Percentiles rank a stretch among this genome's conserved stretches.
Evolutionary conservation across 352 stramenopile species (phyloP).

Genomic region (Saprolegnia diclina): DNA sequence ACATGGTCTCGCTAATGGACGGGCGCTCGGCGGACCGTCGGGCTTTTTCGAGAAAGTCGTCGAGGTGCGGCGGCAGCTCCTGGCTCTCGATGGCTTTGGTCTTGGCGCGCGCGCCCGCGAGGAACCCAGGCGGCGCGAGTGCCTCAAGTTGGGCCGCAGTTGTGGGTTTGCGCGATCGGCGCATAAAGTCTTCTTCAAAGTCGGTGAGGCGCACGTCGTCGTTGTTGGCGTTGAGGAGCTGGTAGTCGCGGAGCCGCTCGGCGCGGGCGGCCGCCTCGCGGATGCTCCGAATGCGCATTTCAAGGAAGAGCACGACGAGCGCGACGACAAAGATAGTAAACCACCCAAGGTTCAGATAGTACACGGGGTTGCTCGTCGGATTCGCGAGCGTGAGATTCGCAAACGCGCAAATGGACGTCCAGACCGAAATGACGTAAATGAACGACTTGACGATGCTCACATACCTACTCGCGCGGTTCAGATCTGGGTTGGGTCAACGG

Average conservation of each 20-base stretch:
- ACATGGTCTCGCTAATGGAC: slow-evolving; percentile 26
- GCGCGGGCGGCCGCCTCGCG: slow-evolving; percentile 6
- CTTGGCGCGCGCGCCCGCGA: slow-evolving; percentile 6
- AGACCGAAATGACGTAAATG: slow-evolving; percentile 51
- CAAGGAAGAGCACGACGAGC: neutral
- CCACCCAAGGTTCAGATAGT: slow-evolving; percentile 58
- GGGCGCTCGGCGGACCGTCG: slow-evolving; percentile 19
- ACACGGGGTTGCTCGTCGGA: slow-evolving; percentile 32
- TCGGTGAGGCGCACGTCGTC: slow-evolving; percentile 15
- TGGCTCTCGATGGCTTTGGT: slow-evolving; percentile 11
- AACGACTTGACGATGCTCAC: slow-evolving; percentile 39
- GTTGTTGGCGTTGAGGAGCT: slow-evolving; percentile 18
- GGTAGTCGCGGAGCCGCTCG: slow-evolving; percentile 21
- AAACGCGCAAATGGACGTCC: slow-evolving; percentile 46
- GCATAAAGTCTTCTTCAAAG: slow-evolving; percentile 26
- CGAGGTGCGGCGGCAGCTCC: slow-evolving; percentile 26
- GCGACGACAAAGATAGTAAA: slow-evolving; percentile 33
- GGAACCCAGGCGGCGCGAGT: slow-evolving; percentile 24
- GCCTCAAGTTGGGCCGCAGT: slow-evolving; percentile 29
- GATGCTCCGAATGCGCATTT: slow-evolving; percentile 9
- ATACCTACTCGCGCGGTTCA: slow-evolving; percentile 12
- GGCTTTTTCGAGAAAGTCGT: slow-evolving; percentile 29
- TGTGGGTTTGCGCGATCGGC: slow-evolving; percentile 22
- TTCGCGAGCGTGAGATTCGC: slow-evolving; percentile 32
- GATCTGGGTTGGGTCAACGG: no score